These are phyloP conservation scores for Pythium dissimile DNA, from an alignment of 352 stramenopile genomes.

Conservation along the genomic window DNA sequence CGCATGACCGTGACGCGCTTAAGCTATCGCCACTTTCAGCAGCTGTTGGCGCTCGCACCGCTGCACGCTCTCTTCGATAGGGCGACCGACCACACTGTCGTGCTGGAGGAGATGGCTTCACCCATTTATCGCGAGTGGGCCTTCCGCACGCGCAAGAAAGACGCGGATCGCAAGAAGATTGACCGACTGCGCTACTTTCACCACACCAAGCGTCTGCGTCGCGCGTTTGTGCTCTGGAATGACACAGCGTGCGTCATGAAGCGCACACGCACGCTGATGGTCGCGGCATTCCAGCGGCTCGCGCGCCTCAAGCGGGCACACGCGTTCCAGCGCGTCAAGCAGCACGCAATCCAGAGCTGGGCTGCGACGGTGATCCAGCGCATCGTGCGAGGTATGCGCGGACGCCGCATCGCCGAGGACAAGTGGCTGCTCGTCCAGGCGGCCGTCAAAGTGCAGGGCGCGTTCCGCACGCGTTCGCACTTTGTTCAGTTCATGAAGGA, in stretches of 20 bases:
- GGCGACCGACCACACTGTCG: conserved; percentile 39
- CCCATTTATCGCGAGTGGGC: conserved; percentile 50
- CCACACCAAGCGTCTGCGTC: conserved; percentile 34
- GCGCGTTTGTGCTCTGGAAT: conserved; percentile 40
- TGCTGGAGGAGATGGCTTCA: conserved; percentile 53
- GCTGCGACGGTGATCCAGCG: conserved; percentile 66
- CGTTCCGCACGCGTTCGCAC: conserved; percentile 62
- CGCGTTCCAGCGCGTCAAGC: conserved; percentile 41
- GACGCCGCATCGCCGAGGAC: conserved; percentile 29
- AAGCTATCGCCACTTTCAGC: conserved; percentile 39
- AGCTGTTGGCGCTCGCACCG: conserved; percentile 37
- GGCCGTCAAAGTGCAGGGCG: conserved; percentile 50
- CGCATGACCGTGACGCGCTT: conserved; percentile 34
- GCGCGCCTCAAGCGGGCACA: conserved; percentile 30
- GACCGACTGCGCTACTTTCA: conserved; percentile 50
- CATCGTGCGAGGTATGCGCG: conserved; percentile 43
- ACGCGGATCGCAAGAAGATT: conserved; percentile 48
- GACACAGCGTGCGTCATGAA: conserved; percentile 31
- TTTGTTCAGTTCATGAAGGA: conserved; percentile 43
- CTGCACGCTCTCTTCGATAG: conserved; percentile 41
- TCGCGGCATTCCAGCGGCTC: conserved; percentile 26
- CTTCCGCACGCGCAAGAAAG: conserved; percentile 38
- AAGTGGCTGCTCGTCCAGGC: conserved; percentile 46
- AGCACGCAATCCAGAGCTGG: conserved; percentile 33
- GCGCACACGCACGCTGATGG: conserved; percentile 30